A percentile compares a stretch with the other conserved stretches of the same genome.
phyloP scores from a whole-genome alignment of 352 stramenopile genomes.

The Pythium sukuiense region DNA sequence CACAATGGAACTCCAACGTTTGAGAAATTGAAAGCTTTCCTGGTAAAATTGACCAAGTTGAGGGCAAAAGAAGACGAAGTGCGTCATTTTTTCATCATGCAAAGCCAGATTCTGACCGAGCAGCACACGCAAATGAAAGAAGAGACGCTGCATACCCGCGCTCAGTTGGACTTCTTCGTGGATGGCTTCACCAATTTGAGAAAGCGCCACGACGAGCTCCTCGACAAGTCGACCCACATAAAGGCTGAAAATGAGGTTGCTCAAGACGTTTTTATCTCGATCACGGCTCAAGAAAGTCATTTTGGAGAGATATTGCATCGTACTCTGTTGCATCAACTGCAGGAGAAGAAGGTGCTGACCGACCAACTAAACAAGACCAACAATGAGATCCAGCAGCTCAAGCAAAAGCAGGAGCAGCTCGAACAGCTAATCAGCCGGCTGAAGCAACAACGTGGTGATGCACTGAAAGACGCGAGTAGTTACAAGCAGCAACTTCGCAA shows the following conservation, averaged over 20 bases:
- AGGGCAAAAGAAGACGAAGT: slow-evolving; percentile 61
- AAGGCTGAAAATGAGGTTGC: slow-evolving; percentile 63
- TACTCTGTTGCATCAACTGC: slow-evolving; percentile 43
- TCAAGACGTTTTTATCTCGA: slow-evolving; percentile 54
- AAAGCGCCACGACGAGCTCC: slow-evolving; percentile 57
- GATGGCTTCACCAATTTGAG: slow-evolving; percentile 70
- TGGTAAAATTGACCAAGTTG: slow-evolving; percentile 58
- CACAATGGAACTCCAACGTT: slow-evolving; percentile 63
- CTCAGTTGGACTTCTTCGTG: slow-evolving; percentile 79
- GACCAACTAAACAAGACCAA: slow-evolving; percentile 24
- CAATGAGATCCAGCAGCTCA: slow-evolving; percentile 30
- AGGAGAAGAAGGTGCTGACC: slow-evolving; percentile 40
- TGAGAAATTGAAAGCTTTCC: slow-evolving; percentile 76
- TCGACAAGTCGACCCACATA: slow-evolving; percentile 53
- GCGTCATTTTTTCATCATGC: slow-evolving; percentile 52
- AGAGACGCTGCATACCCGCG: slow-evolving; percentile 60
- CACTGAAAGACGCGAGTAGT: slow-evolving; percentile 54
- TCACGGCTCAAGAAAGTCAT: slow-evolving; percentile 60
- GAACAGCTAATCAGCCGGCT: slow-evolving; percentile 40
- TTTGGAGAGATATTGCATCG: slow-evolving; percentile 52
- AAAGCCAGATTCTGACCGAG: slow-evolving; percentile 42
- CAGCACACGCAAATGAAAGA: slow-evolving; percentile 60
- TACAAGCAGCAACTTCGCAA: slow-evolving; percentile 57
- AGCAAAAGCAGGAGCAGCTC: slow-evolving; percentile 42
- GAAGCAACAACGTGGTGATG: slow-evolving; percentile 52